Conservation (phyloP, 1,284 basidiomycete species). For the Sporisorium reilianum region DNA sequence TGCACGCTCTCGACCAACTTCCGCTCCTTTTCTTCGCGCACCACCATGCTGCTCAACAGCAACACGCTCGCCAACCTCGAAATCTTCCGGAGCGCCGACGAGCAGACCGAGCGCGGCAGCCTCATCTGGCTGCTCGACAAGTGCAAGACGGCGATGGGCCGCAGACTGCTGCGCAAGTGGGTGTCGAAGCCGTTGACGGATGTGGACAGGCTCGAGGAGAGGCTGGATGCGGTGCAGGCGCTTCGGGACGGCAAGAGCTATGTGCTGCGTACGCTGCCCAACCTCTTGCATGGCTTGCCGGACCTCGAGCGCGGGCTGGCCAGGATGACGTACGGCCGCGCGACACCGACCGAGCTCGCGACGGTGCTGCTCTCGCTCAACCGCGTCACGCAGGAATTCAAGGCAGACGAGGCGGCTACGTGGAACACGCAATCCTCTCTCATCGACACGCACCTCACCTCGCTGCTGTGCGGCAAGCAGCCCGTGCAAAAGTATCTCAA, state of each 20-base stretch:
- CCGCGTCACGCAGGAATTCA: conserved; percentile 79
- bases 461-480: conserved; percentile 77
- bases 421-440: conserved; percentile 70
- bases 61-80: conserved; percentile 86
- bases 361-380: conserved; percentile 81
- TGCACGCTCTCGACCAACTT: conserved; percentile 73
- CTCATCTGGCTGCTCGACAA: conserved; percentile 87
- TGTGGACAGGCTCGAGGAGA: conserved; percentile 75
- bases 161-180: conserved; percentile 85
- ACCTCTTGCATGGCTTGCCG: conserved; percentile 75
- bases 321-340: conserved; percentile 86
- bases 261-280: conserved; percentile 76
- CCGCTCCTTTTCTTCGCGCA: conserved; percentile 76
- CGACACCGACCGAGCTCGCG: conserved; percentile 84
- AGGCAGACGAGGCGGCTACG: conserved; percentile 67
- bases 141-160: conserved; percentile 86
- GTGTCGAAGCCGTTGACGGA: conserved; percentile 86
- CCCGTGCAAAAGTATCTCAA: conserved; percentile 73
- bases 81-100: conserved; percentile 73
- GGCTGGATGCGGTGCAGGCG: conserved; percentile 87
- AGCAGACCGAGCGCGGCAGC: conserved; percentile 77
- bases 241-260: conserved; percentile 74
- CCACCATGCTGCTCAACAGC: conserved; percentile 88
- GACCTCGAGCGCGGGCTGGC: conserved; percentile 90
- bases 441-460: conserved; percentile 79